Evolutionary conservation across 1,284 basidiomycete species (phyloP).

Genomic region (Ceratobasidium sp.): DNA sequence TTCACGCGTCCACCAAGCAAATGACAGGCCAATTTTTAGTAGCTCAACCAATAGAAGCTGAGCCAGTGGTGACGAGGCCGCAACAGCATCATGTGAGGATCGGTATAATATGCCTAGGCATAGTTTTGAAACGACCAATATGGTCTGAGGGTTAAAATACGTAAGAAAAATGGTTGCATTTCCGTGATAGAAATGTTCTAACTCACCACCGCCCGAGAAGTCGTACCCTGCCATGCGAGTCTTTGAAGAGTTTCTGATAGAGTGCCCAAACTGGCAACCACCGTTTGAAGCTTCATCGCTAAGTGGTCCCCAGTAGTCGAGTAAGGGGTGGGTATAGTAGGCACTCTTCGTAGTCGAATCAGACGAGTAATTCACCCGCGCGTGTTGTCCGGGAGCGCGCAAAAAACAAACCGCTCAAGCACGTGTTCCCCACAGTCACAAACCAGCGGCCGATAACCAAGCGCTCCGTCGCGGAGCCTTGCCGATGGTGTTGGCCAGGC

Average conservation of each 20-base stretch:
- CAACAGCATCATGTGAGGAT: neutral
- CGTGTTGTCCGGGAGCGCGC: no score
- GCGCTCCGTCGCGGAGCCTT: no score
- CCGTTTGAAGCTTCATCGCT: conserved; percentile 6
- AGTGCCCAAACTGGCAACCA: neutral
- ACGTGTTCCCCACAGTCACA: no score
- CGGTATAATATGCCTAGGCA: conserved; percentile 19
- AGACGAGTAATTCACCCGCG: no score
- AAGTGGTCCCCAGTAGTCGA: no score
- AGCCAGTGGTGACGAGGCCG: conserved; percentile 12
- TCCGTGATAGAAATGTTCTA: neutral
- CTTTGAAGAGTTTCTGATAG: conserved; percentile 1
- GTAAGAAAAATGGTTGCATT: neutral
- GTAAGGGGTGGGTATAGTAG: no score
- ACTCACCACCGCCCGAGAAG: conserved; percentile 26
- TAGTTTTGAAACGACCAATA: conserved; percentile 4
- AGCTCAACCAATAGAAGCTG: conserved; percentile 27
- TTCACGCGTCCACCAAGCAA: conserved; percentile 25
- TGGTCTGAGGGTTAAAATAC: neutral
- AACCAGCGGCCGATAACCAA: no score
- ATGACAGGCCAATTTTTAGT: conserved; percentile 13
- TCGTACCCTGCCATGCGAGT: conserved; percentile 8
- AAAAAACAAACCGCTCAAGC: no score
- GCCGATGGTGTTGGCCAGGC: no score
- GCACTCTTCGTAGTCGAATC: no score